Base-by-base conservation (phyloP, 1,284 basidiomycete species). In the Sporisorium iseilematis-ciliati region DNA sequence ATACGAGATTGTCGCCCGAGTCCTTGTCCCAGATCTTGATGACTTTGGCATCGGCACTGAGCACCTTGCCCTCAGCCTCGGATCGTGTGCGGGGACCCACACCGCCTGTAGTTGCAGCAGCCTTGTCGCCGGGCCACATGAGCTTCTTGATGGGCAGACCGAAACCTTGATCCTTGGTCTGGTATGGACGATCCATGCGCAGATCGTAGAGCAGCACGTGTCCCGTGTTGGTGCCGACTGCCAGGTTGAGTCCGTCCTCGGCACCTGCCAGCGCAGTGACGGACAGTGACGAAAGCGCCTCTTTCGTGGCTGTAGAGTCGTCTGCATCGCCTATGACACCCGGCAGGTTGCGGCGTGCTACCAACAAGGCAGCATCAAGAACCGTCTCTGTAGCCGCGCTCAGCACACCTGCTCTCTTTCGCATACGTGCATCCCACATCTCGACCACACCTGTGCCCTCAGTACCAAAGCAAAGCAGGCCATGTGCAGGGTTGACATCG, bases 101-200 rank as follows among this genome's bases (percentile, higher is more conserved):
- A 26, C 80, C 74, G 57, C 88, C 70, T 2, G 74, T 69, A 6
- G 71, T 55, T 14, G 79, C 51, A 18, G 72, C 63, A 89, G 12
- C 92, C 91, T 65, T 64, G 68, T 81, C 94, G 78, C 95, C 92
- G 26, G 97, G 90, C 97, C 97, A 99, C 35, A 89, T 86, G 2
- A 99, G 90, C 59, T 89, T 92, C 84, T 92, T 93, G 52, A 99
- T 90, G 0, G 95, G 92, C 45, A 99, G 87, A 2, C 96, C 95
- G 81, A 99, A 99, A 1, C 97, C 97, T 86, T 99, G 96, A 84
- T 99, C 97, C 84, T 99, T 99, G 67, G 91, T 87, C 3, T 93
- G 93, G 78, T 93, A 95, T 10, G 93, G 92, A 25, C 89, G 89
- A 6, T 91, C 89, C 29, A 93, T 91, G 53, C 97, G 92, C 71